These are phyloP conservation scores for Suhomyces terraborum DNA, from an alignment of 1,139 yeast species.

Conservation along the genomic window DNA sequence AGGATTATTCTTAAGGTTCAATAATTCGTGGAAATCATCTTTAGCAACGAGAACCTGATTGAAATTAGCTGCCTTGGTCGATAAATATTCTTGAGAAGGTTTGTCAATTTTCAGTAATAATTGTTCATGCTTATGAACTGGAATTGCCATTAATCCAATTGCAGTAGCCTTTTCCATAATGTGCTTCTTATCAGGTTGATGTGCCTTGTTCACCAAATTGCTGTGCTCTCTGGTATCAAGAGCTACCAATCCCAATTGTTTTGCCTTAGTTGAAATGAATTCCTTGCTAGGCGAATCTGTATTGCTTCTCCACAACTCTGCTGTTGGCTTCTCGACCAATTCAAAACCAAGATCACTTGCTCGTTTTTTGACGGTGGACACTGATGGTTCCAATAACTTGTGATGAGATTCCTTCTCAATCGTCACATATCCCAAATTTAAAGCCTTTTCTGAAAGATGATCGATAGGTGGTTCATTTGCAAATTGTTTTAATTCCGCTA, in stretches of 20 bases:
- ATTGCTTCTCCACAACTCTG: constrained; percentile 11
- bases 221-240: constrained; percentile 21
- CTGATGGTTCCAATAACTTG: constrained; percentile 15
- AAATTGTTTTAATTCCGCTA: constrained; percentile 13
- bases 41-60: constrained; percentile 12
- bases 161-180: constrained; percentile 34
- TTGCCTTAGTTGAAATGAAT: constrained; percentile 21
- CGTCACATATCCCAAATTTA: constrained; percentile 16
- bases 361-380: constrained; percentile 11
- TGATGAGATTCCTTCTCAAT: constrained; percentile 11
- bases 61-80: constrained; percentile 13
- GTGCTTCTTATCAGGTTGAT: constrained; percentile 38
- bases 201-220: constrained; percentile 26
- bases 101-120: constrained; percentile 13
- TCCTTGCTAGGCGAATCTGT: constrained; percentile 14
- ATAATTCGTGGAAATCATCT: constrained; percentile 15
- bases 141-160: constrained; percentile 24
- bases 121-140: constrained; percentile 19
- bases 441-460: constrained; percentile 27
- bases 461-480: constrained; percentile 29
- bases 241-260: constrained; percentile 21
- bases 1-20: constrained; percentile 17
- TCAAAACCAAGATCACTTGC: constrained; percentile 13
- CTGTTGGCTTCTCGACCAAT: constrained; percentile 13
- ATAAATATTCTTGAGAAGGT: constrained; percentile 19